Evolutionary conservation across 2,329 filamentous ascomycete genomes (phyloP), one percentile per base, ranked within the genome.

Genomic region (Phaeosphaeriaceae sp.): DNA sequence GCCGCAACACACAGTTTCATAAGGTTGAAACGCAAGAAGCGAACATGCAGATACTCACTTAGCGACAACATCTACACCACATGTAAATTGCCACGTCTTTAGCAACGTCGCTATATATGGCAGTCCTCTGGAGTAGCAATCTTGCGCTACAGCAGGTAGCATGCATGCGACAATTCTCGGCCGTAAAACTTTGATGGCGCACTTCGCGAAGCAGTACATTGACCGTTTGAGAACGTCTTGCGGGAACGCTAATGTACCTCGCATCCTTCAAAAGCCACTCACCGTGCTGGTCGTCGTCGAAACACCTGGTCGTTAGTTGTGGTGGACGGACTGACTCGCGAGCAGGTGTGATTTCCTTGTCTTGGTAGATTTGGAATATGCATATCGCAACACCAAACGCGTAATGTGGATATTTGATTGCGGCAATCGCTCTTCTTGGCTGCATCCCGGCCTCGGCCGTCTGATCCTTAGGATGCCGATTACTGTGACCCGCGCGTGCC

Each of bases 221-320:
- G 52, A 46, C 53, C 42, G 42, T 61, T 48, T 40, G 17, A 51
- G 56, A 52, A 53, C 36, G 51, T 59, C 54, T 56, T 40, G 51
- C 58, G 54, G 54, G 61, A 63, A 57, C 60, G 56, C 56, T 55
- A 63, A 52, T 50, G 57, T 41, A 48, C 60, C 49, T 48, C 46
- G 47, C 54, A 54, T 62, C 57, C 60, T 60, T 57, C 41, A 7
- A 55, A 31, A 52, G 48, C 56, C 50, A 54, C 51, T 58, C 57
- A 25, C 36, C 40, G 46, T 41, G 51, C 56, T 50, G 55, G 45
- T 46, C 48, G 55, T 46, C 27, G 52, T 58, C 22, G 48, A 59
- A 55, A 53, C 54, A 56, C 60, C 48, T 44, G 59, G 53, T 54
- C 60, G 54, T 51, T 9, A 22, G 45, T 45, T 45, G 31, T 24